phyloP scores from a whole-genome alignment of 495 filamentous ascomycete species.

The Daldinia childiae region DNA sequence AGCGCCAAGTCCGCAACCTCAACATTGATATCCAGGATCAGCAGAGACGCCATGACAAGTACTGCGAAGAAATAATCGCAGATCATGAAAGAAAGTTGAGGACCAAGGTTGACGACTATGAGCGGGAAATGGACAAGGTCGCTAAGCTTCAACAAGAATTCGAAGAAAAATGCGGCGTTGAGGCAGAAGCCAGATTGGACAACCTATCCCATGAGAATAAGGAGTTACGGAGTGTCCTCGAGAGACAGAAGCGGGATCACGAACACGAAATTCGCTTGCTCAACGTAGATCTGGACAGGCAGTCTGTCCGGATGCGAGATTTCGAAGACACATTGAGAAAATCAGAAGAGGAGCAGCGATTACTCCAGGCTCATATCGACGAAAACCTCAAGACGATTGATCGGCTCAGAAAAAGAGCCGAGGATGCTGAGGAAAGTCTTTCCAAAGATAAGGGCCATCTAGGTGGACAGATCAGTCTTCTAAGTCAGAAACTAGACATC shows the following conservation, averaged over 20 bases:
- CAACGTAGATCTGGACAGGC: constrained; percentile 35
- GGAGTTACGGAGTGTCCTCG: constrained; percentile 38
- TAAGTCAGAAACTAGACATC: constrained; percentile 44
- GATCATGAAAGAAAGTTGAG: constrained; percentile 43
- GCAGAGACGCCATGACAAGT: constrained; percentile 35
- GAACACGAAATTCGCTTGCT: constrained; percentile 41
- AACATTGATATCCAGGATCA: constrained; percentile 55
- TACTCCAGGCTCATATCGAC: constrained; percentile 41
- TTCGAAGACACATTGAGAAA: constrained; percentile 38
- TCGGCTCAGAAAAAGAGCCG: constrained; percentile 44
- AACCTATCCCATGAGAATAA: constrained; percentile 46
- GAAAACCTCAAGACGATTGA: constrained; percentile 47
- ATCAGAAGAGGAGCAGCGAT: constrained; percentile 27
- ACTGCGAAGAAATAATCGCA: constrained; percentile 36
- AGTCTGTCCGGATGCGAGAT: constrained; percentile 29
- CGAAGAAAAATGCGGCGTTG: constrained; percentile 41
- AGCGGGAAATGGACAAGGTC: constrained; percentile 46
- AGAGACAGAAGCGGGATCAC: constrained; percentile 46
- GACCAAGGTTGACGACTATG: constrained; percentile 50
- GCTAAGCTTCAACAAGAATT: constrained; percentile 46
- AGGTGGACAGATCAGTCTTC: constrained; percentile 45
- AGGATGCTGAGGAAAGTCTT: constrained; percentile 46
- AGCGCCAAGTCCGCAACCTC: constrained; percentile 51
- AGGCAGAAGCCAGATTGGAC: constrained; percentile 44
- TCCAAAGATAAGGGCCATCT: constrained; percentile 48